Evolutionary conservation across 768 basidiomycete species (phyloP).

Genomic region (Hygrocybe coccinea): DNA sequence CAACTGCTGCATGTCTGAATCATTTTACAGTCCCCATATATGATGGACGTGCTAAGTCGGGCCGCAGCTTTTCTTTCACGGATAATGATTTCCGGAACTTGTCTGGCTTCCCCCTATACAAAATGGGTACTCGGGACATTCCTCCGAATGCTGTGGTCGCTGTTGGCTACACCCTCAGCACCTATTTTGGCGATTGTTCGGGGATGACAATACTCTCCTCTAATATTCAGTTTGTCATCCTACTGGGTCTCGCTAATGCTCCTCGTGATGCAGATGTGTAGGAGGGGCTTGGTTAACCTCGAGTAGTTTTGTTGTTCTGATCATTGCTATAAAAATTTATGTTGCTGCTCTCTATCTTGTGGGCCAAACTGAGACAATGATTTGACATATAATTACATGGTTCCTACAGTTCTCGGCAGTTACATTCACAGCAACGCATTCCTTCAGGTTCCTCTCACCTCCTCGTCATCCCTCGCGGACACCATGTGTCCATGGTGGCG

Average conservation of each 20-base stretch:
- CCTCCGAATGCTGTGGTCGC: not conserved
- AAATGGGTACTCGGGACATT: not conserved
- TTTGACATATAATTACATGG: too few species aligned
- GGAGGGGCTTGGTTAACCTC: not conserved
- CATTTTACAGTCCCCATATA: constrained; percentile 1
- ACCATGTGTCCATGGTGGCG: too few species aligned
- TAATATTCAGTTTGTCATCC: not conserved
- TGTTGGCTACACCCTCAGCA: constrained; percentile 1
- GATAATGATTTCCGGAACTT: not conserved
- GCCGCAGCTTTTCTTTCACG: not conserved
- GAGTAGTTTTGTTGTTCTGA: not conserved
- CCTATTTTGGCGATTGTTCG: not conserved
- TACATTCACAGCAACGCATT: too few species aligned
- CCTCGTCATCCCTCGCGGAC: too few species aligned
- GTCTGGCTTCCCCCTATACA: not conserved
- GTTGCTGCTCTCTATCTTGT: too few species aligned
- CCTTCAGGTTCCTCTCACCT: too few species aligned
- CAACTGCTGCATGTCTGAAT: too few species aligned
- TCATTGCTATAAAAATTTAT: too few species aligned
- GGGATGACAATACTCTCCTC: not conserved
- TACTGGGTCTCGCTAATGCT: not conserved
- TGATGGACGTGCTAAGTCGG: not conserved
- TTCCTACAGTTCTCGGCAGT: too few species aligned
- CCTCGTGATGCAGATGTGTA: not conserved
- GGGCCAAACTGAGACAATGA: too few species aligned